Percentiles rank a stretch among this genome's conserved stretches.
phyloP scores from a whole-genome alignment of 176 grass and related monocot genomes.

The Avena insularis region DNA sequence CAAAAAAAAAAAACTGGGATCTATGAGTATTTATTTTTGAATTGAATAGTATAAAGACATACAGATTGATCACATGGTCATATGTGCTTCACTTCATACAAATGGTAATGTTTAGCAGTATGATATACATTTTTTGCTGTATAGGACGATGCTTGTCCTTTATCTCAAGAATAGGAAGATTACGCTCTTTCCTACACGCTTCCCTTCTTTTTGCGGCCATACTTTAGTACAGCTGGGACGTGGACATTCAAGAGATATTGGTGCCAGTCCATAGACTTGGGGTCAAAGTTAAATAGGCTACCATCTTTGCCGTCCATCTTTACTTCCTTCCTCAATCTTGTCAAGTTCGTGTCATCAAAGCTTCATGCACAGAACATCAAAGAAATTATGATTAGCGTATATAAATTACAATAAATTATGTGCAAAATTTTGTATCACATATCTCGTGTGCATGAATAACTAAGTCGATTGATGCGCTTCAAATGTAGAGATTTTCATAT shows the following conservation, averaged over 20 bases:
- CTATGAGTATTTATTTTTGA: not conserved
- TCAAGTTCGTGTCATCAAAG: slow-evolving; percentile 35
- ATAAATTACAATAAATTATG: not conserved
- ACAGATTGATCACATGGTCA: not conserved
- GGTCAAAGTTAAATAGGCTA: slow-evolving; percentile 7
- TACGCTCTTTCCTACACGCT: not conserved
- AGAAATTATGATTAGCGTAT: not conserved
- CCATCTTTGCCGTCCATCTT: not conserved
- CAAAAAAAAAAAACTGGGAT: not conserved
- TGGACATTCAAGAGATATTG: slow-evolving; percentile 20
- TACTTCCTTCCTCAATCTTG: not conserved
- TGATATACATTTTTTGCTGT: not conserved
- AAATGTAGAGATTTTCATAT: not conserved
- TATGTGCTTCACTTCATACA: not conserved
- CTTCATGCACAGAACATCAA: not conserved
- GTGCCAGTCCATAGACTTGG: slow-evolving; percentile 9
- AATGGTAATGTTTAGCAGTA: slow-evolving; percentile 24
- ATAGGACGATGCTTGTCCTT: not conserved
- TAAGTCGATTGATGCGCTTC: not conserved
- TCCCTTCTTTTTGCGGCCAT: not conserved
- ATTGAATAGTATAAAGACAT: not conserved
- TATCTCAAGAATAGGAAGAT: not conserved
- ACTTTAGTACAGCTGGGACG: slow-evolving; percentile 5
- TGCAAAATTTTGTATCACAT: not conserved
- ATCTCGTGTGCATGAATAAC: not conserved